Evolutionary conservation across 352 stramenopile species (phyloP), one percentile per base, ranked within the genome.

Genomic region (Phytophthora rubi): DNA sequence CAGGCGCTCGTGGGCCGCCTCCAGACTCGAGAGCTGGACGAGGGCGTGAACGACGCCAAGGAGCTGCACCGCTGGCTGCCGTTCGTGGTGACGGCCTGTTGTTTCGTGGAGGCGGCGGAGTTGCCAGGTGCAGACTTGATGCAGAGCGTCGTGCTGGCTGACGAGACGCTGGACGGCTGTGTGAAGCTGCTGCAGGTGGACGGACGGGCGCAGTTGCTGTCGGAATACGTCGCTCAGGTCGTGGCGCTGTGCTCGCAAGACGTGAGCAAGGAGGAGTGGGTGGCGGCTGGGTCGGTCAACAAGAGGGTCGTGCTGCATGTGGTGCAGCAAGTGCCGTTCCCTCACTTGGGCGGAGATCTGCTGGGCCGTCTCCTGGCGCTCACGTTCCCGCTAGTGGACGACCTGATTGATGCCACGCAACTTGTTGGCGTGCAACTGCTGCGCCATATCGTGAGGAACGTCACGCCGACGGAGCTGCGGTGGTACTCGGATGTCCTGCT

Each of bases 401-500:
- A 94, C 42, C 71, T 93, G 37, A 84, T 58, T 2, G 77, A 92
- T 52, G 59, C 77, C 13, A 90, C 85, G 2, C 87, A 95, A 39
- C 58, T 81, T 18, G 74, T 93, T 39, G 89, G 89, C 4, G 82
- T 82, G 9, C 63, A 65, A 15, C 71, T 96, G 44, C 68, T 96
- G 47, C 71, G 64, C 28, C 89, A 94, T 61, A 73, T 95, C 51
- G 73, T 92, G 0, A 44, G 68, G 5, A 84, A 87, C 44, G 82
- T 90, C 21, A 95, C 87, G 0, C 53, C 75, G 0, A 93, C 87
- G 0, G 89, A 96, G 71, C 63, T 96, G 59, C 84, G 85, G 15
- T 96, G 89, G 89, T 94, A 94, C 65, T 71, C 76, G 13, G 83
- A 96, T 51, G 76, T 94, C 9, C 55, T 96, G 12, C 68, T 95